phyloP scores from a whole-genome alignment of 2,329 filamentous ascomycete species.

The Orbilia quercus region DNA sequence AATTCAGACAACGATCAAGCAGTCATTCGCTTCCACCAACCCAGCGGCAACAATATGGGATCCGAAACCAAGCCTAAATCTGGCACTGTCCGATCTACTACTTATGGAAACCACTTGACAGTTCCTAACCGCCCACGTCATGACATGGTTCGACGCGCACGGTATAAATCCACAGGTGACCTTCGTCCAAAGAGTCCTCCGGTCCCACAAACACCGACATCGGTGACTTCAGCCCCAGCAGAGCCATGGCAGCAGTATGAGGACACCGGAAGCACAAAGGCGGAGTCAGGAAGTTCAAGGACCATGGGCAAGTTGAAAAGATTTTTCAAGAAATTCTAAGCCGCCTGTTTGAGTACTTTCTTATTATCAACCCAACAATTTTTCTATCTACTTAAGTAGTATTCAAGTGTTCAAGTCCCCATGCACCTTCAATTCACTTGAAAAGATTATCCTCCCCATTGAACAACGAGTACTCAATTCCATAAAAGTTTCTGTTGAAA shows the following conservation, averaged over 20 bases:
- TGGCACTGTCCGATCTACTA: not conserved
- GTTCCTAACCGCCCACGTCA: slow-evolving; percentile 27
- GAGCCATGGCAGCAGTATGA: not conserved
- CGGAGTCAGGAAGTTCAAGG: not conserved
- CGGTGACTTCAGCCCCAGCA: not conserved
- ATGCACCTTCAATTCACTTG: no score
- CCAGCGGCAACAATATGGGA: not conserved
- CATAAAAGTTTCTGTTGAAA: no score
- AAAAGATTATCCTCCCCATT: no score
- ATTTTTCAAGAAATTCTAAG: slow-evolving; percentile 27
- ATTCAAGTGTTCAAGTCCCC: no score
- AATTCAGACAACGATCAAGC: not conserved
- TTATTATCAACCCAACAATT: no score
- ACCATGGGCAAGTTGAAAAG: slow-evolving; percentile 35
- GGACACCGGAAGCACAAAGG: not conserved
- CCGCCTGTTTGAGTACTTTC: not conserved
- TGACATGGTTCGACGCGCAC: slow-evolving; percentile 40
- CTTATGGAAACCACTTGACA: slow-evolving; percentile 24
- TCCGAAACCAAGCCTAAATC: not conserved
- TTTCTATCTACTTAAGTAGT: no score
- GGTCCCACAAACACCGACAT: not conserved
- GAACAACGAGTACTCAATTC: no score
- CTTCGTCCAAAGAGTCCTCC: not conserved
- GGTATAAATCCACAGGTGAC: slow-evolving; percentile 13
- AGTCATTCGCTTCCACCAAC: not conserved